Base-by-base conservation (phyloP, 2,329 filamentous ascomycete genomes). In the Cyphellophora europaea region DNA sequence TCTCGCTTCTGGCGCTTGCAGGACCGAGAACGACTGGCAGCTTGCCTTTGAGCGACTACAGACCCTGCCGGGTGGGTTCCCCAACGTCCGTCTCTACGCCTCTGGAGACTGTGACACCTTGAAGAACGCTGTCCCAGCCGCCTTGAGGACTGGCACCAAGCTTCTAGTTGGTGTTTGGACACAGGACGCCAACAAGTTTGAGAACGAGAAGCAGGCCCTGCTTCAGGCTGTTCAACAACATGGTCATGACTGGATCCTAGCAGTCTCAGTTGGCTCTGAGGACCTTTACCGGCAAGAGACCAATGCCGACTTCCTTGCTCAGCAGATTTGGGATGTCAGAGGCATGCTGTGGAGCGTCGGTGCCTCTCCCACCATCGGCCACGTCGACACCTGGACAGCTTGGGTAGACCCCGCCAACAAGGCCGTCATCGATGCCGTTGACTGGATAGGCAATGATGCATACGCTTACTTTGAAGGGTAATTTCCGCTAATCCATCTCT, bases 401-500 rank as follows among this genome's bases (percentile, higher is more conserved):
- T 78, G 73, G 72, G 64, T 69, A 30, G 72, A 81, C 57, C 42
- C 55, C 38, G 67, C 66, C 51, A 80, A 79, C 63, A 66, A 66
- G 48, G 57, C 61, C 36, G 75, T 82, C 40, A 67, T 80, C 44
- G 63, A 71, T 39, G 75, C 73, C 36, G 65, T 72, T 41, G 78
- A 82, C 62, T 81, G 72, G 56, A 53, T 81, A 38, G 76, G 77
- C 32, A 69, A 77, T 25, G 74, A 81, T 45, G 74, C 74, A 51
- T 80, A 79, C 55, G 75, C 77, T 18, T 80, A 77, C 65, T 81
- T 74, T 60, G 70, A 81, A 61, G 66, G 60, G n/a, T n/a, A n/a
- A n/a, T n/a, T n/a, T n/a, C n/a, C n/a, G n/a, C n/a, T n/a, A n/a
- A n/a, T n/a, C n/a, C n/a, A n/a, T n/a, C n/a, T n/a, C n/a, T n/a